A percentile compares a stretch with the other conserved stretches of the same genome.
Conservation (phyloP, 2,329 filamentous ascomycete species). For the Clonostachys sp. region DNA sequence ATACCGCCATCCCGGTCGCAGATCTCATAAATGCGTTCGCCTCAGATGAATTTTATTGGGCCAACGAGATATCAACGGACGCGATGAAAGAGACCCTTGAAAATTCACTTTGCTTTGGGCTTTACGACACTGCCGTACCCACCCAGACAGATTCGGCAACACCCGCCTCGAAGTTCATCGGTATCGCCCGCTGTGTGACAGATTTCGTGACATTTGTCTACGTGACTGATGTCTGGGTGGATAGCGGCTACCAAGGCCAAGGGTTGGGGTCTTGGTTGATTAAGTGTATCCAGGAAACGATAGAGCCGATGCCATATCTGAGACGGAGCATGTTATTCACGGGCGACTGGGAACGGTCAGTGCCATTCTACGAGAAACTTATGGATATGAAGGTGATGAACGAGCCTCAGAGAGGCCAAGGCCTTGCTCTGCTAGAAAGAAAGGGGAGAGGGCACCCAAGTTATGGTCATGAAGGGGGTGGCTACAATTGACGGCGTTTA, state of each 20-base stretch:
- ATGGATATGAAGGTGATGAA: slow-evolving; percentile 19
- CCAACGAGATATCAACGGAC: slow-evolving; percentile 35
- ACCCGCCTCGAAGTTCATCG: slow-evolving; percentile 8
- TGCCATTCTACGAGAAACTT: slow-evolving; percentile 23
- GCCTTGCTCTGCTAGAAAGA: slow-evolving; percentile 10
- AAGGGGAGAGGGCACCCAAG: slow-evolving; percentile 11
- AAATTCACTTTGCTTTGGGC: slow-evolving; percentile 50
- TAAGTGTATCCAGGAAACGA: slow-evolving; percentile 45
- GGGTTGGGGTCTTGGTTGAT: slow-evolving; percentile 61
- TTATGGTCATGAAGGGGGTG: neutral
- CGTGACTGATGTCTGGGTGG: slow-evolving; percentile 57
- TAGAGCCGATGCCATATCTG: slow-evolving; percentile 47
- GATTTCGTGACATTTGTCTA: slow-evolving; percentile 62
- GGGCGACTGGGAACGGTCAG: slow-evolving; percentile 20
- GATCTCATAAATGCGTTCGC: slow-evolving; percentile 42
- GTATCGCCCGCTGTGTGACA: slow-evolving; percentile 48
- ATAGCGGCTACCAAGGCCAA: slow-evolving; percentile 45
- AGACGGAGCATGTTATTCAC: slow-evolving; percentile 48
- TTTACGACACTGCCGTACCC: slow-evolving; percentile 29
- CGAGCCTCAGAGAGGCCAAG: slow-evolving; percentile 4
- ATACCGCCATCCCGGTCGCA: slow-evolving; percentile 38
- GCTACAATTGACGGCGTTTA: too few species aligned
- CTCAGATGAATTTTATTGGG: slow-evolving; percentile 51
- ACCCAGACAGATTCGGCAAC: too few species aligned
- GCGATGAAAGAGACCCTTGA: slow-evolving; percentile 38